Evolutionary conservation across 768 basidiomycete genomes (phyloP), one percentile per base, ranked within the genome.

Genomic region (Kwoniella bestiolae): DNA sequence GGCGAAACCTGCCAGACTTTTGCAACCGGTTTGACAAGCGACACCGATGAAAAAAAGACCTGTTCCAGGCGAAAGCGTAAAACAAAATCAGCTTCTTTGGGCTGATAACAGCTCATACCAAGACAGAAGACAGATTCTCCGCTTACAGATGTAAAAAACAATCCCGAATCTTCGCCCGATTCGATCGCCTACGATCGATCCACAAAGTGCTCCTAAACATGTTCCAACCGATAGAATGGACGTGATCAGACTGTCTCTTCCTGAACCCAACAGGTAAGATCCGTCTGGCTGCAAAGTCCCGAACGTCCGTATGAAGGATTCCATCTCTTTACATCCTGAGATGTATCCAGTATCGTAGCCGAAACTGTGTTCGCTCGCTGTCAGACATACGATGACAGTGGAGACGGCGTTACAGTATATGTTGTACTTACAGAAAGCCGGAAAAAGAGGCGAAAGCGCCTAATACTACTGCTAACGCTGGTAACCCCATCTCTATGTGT

Each of bases 31-130:
- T 51, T 75, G 74, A 14, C 70, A 53, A 38, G 62, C 70, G 38
- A 69, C 67, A 28, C 73, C 75, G 56, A 76, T 21, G 46, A 23
- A 58, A 59, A 74, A 76, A 35, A 76, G 31, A 18, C 53, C 3
- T 38, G 58, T 28, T 58, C 31, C 12, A 16, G 8, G 18, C 35
- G 35, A 16, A 38, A 38, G 11, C 18, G 35, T 38, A 38, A 11
- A 28, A 9, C 47, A 28, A 50, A 5, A 50, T 50, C 47, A 50
- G 23, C 47, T 50, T 23, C 47, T 3, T 50, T 23, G 12, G 23
- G 21, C 23, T n/a, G 47, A 50, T 23, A 28, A 11, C 35, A 38
- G 21, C 28, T 28, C 47, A 21, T 2, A 11, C 47, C 47, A 28
- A n/a, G 21, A 50, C 47, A 28, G 29, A 38, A 38, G 21, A 50